Evolutionary conservation across 2,329 filamentous ascomycete species (phyloP), one percentile per base, ranked within the genome.

Genomic region (Monosporascus ibericus): DNA sequence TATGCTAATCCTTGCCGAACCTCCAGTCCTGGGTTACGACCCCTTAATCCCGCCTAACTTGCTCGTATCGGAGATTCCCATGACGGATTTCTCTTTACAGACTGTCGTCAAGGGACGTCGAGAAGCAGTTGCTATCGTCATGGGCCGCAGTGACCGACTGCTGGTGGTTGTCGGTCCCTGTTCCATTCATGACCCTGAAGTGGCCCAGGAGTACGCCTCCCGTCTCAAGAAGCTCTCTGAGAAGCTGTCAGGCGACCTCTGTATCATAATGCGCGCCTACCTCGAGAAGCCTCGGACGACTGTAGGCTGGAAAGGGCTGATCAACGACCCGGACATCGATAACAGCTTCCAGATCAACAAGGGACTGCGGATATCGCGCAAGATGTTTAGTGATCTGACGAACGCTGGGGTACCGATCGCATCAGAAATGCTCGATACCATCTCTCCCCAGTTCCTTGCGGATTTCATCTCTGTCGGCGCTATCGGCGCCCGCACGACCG

Each of bases 261-360:
- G 86, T 70, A 88, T 99, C 70, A 86, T 99, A 66, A 99, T 99
- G 94, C 90, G 94, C 64, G 91, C 92, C 68, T 99, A 99, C 81
- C 87, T 99, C 49, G 94, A 99, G 80, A 99, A 99, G 81, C 94
- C 94, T 42, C 87, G 94, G 56, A 99, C 94, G 48, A 99, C 94
- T 0, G 92, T 99, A 48, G 94, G 94, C 68, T 99, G 94, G 94
- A 99, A 99, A 77, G 94, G 94, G 49, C 80, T 99, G 71, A 96
- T 99, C 80, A 99, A 99, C 74, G 94, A 99, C 72, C 94, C 94
- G 2, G 92, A 97, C 66, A 96, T 99, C 70, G 90, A 99, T 72
- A 87, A 94, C 70, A 94, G 87, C 67, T 99, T 88, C 86, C 84
- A 96, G 76, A 99, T 99, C 79, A 99, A 99, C 84, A 97, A 97